Evolutionary conservation across 2,329 filamentous ascomycete species (phyloP), one percentile per base, ranked within the genome.

Genomic region (Colletotrichum noveboracense): DNA sequence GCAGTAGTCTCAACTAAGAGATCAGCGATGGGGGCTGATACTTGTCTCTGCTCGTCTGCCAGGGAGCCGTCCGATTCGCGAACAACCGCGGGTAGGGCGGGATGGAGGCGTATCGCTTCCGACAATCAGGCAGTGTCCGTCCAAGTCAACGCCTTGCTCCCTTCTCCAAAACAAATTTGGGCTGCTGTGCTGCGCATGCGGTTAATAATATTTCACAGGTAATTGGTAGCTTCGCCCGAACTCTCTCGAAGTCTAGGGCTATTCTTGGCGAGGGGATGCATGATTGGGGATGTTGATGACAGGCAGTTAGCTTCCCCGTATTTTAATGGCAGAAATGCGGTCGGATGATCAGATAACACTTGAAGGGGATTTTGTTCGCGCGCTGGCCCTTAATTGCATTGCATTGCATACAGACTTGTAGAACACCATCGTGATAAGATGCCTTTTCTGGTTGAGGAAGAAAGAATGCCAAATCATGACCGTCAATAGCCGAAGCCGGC

Each of bases 1-100:
- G 3, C 0, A 48, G 38, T n/a, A 21, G 38, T 3, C 18, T 3
- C 6, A 52, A 52, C n/a, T 21, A 0, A 21, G 13, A 21, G n/a
- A 52, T 52, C 43, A 7, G n/a, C 43, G 2, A 52, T 52, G n/a
- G 4, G 43, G 43, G 10, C 43, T 52, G 43, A 21, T 21, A 6
- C 43, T 52, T 52, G 6, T 48, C 6, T 48, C 43, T 48, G 10
- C n/a, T 13, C 12, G 43, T 48, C 43, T 21, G 10, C 43, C 10
- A 13, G n/a, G 43, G 43, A 13, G n/a, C n/a, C 43, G 43, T 52
- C 43, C 43, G 43, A 52, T 52, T 52, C n/a, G n/a, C 43, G 43
- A 21, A 13, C 3, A 52, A n/a, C 43, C n/a, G 55, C 21, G 6
- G 30, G 32, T 36, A 30, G 58, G n/a, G 3, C 7, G 30, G 3